phyloP scores from a whole-genome alignment of 345 rosid genomes.

The Boechera retrofracta region DNA sequence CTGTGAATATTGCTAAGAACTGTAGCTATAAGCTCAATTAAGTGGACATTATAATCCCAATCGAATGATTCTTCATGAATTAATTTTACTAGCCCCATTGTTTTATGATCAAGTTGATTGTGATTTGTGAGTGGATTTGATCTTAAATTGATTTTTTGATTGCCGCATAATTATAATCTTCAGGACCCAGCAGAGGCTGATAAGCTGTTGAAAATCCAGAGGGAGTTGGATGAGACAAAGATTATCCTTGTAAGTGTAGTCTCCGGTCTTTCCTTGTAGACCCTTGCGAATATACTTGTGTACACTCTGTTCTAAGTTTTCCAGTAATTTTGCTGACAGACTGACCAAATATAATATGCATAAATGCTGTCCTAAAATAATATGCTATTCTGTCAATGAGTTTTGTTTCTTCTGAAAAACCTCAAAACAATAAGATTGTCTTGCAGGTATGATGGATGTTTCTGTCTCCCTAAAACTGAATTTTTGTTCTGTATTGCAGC shows the following conservation, averaged over 20 bases:
- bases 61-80: background rate
- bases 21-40: constrained; percentile 4
- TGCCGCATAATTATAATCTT: constrained; percentile 22
- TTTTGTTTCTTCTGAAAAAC: background rate
- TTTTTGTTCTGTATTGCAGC: constrained; percentile 54
- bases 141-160: constrained; percentile 13
- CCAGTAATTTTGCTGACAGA: background rate
- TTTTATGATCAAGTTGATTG: background rate
- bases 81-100: background rate
- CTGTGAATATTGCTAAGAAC: background rate
- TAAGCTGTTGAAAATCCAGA: constrained; percentile 92
- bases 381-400: constrained; percentile 29
- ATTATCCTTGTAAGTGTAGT: constrained; percentile 83
- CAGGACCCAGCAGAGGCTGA: constrained; percentile 99
- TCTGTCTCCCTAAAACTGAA: background rate
- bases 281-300: background rate
- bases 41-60: background rate
- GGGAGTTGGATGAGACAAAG: constrained; percentile 98
- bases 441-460: background rate
- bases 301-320: background rate
- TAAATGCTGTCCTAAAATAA: background rate
- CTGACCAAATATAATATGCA: constrained; percentile 1
- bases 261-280: constrained; percentile 3
- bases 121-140: constrained; percentile 8
- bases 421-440: background rate